phyloP scores from a whole-genome alignment of 116 monocot genomes.

The Iris pallida region DNA sequence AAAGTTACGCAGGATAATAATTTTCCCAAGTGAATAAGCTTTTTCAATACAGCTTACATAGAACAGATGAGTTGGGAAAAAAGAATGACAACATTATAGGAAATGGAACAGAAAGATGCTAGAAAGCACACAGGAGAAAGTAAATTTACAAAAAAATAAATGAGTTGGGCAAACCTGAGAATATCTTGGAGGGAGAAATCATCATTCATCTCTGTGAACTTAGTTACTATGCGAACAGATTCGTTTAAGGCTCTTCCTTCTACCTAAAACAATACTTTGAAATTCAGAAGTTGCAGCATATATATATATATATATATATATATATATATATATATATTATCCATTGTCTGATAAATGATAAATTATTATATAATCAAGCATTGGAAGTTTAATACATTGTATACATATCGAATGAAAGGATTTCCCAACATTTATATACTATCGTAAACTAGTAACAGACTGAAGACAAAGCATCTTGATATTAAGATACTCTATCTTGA shows the following conservation, averaged over 20 bases:
- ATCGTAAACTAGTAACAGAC: no score
- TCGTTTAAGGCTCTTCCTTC: conserved; percentile 87
- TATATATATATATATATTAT: background rate
- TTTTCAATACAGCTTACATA: no score
- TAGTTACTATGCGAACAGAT: conserved; percentile 74
- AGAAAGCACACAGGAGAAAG: background rate
- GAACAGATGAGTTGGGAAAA: no score
- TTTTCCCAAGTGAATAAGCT: no score
- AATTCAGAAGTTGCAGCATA: background rate
- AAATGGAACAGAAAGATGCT: background rate
- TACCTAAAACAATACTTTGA: conserved; percentile 36
- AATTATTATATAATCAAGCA: no score
- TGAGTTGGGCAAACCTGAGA: conserved; percentile 52
- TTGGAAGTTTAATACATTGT: no score
- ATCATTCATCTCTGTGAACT: conserved; percentile 76
- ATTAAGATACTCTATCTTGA: no score
- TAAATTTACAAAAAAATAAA: background rate
- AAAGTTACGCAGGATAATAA: no score
- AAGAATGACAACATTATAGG: no score
- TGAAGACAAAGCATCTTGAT: no score
- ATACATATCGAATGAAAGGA: no score
- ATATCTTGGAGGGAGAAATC: conserved; percentile 58
- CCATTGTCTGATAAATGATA: background rate
- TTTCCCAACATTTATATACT: no score
- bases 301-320: background rate